These are phyloP conservation scores for Sporothrix pallida DNA, from an alignment of 2,329 filamentous ascomycete species.

Conservation along the genomic window DNA sequence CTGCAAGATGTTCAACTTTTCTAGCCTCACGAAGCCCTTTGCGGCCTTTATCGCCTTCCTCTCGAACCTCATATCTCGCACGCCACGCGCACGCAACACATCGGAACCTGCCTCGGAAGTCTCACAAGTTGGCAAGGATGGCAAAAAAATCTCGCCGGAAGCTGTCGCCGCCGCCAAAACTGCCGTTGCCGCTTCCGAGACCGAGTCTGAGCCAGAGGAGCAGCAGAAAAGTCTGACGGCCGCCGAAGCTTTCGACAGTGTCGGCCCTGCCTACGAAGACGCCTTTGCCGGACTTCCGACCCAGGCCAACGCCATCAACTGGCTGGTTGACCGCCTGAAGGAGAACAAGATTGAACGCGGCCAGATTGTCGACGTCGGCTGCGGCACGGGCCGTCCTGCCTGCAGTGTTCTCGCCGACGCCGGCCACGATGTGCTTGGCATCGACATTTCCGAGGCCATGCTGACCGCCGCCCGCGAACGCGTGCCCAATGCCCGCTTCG, in stretches of 20 bases:
- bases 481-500: conserved; percentile 41
- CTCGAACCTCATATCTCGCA: background rate
- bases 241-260: conserved; percentile 40
- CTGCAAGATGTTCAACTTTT: conserved; percentile 21
- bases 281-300: conserved; percentile 40
- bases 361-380: conserved; percentile 42
- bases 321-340: conserved; percentile 40
- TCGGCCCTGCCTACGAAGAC: conserved; percentile 42
- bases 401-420: conserved; percentile 41
- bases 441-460: conserved; percentile 43
- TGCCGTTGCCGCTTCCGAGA: background rate
- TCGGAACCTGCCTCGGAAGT: conserved; percentile 4
- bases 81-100: background rate
- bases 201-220: background rate
- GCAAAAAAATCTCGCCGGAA: background rate
- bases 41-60: conserved; percentile 26
- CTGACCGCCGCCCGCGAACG: conserved; percentile 39
- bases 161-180: background rate
- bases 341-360: conserved; percentile 24
- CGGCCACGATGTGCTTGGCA: conserved; percentile 43
- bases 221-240: conserved; percentile 34
- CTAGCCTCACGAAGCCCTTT: conserved; percentile 11
- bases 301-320: conserved; percentile 39
- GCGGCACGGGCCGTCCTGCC: conserved; percentile 42
- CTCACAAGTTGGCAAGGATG: background rate